phyloP scores from a whole-genome alignment of 2,329 filamentous ascomycete species.

The Pseudocercospora cruenta region DNA sequence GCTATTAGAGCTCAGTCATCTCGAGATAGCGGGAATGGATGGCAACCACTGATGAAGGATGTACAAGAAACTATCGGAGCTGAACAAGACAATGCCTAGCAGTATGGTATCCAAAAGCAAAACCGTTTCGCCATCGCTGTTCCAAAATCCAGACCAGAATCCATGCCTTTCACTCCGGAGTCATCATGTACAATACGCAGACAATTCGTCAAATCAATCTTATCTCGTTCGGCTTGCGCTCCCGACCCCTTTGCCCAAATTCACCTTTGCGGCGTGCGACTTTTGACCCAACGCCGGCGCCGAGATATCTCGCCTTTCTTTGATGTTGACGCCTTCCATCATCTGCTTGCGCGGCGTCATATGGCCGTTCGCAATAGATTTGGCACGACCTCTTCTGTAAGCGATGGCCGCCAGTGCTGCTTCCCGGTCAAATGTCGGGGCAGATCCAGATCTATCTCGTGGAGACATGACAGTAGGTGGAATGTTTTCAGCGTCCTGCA shows the following conservation, averaged over 20 bases:
- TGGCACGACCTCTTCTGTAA: constrained; percentile 70
- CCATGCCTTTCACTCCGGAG: not conserved
- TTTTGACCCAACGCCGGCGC: constrained; percentile 44
- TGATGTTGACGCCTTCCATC: constrained; percentile 52
- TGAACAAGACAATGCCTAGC: not conserved
- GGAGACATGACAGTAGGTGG: constrained; percentile 25
- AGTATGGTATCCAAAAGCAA: constrained; percentile 4
- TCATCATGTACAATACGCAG: not conserved
- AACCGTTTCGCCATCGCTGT: constrained; percentile 6
- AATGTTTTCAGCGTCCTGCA: constrained; percentile 30
- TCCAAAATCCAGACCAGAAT: not conserved
- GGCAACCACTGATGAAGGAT: not conserved
- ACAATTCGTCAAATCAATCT: not conserved
- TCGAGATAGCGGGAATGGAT: not conserved
- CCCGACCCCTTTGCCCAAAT: constrained; percentile 10
- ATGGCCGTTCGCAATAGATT: constrained; percentile 67
- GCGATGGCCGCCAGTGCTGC: constrained; percentile 75
- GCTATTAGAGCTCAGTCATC: too few relatives aligned
- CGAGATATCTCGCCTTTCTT: constrained; percentile 51
- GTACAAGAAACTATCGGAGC: not conserved
- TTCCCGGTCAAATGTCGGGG: constrained; percentile 58
- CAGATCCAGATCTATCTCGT: constrained; percentile 22
- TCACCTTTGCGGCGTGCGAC: constrained; percentile 17
- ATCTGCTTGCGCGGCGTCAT: constrained; percentile 65
- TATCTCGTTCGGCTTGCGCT: constrained; percentile 16